phyloP scores from a whole-genome alignment of 306 rosid species.

The Sophora flavescens region DNA sequence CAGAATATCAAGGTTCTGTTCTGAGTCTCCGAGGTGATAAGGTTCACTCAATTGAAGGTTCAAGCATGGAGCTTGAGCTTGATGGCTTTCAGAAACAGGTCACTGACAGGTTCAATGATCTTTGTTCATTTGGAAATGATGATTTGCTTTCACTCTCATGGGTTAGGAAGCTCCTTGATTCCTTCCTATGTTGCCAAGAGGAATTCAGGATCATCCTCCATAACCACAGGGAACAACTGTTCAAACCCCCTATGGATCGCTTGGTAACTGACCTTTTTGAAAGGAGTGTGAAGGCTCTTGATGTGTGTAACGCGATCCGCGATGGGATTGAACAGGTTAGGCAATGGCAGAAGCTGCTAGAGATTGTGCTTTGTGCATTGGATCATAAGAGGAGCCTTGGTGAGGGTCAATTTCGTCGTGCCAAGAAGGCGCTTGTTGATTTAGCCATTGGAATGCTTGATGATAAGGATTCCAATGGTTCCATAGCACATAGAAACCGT shows the following conservation, averaged over 20 bases:
- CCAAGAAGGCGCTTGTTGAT: slow-evolving; percentile 84
- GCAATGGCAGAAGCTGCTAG: slow-evolving; percentile 79
- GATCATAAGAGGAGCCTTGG: slow-evolving; percentile 63
- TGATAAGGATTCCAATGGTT: slow-evolving; percentile 68
- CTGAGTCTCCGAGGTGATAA: slow-evolving; percentile 55
- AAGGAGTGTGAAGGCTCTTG: slow-evolving; percentile 83
- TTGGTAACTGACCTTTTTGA: slow-evolving; percentile 76
- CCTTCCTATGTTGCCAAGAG: slow-evolving; percentile 70
- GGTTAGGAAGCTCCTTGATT: slow-evolving; percentile 76
- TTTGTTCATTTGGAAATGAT: slow-evolving; percentile 47
- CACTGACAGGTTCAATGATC: slow-evolving; percentile 56
- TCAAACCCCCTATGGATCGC: slow-evolving; percentile 67
- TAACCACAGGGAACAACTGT: slow-evolving; percentile 40
- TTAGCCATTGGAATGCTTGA: slow-evolving; percentile 87
- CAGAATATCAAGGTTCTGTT: slow-evolving; percentile 68
- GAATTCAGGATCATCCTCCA: slow-evolving; percentile 67
- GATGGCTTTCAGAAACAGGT: slow-evolving; percentile 72
- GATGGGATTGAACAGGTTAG: slow-evolving; percentile 88
- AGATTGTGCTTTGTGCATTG: slow-evolving; percentile 78
- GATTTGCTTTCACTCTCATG: slow-evolving; percentile 75
- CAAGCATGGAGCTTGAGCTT: slow-evolving; percentile 60
- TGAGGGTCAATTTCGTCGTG: slow-evolving; percentile 90
- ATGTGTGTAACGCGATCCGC: slow-evolving; percentile 86
- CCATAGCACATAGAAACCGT: slow-evolving; percentile 70
- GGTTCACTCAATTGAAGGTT: slow-evolving; percentile 63